These are phyloP conservation scores for Tuber brumale DNA, from an alignment of 495 filamentous ascomycete genomes.

Conservation along the genomic window DNA sequence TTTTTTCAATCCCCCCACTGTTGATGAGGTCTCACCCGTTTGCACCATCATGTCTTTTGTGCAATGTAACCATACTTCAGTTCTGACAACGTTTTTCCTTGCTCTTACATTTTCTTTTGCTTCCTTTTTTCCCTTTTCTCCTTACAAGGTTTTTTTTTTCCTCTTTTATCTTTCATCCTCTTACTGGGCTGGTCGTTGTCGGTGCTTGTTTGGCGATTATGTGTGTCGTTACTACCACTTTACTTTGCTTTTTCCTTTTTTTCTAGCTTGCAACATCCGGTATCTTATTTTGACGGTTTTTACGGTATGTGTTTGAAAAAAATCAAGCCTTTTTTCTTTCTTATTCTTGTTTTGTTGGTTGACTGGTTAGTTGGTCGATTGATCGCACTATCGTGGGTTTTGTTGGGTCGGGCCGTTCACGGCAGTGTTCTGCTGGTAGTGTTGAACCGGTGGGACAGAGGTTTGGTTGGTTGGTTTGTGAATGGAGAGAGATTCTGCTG, in stretches of 20 bases:
- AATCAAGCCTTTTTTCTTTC: neutral
- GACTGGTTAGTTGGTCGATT: neutral
- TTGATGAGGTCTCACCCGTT: conserved; percentile 13
- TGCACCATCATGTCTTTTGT: conserved; percentile 21
- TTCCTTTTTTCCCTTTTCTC: conserved; percentile 14
- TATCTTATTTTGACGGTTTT: conserved; percentile 25
- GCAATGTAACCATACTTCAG: conserved; percentile 37
- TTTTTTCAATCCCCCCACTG: conserved; percentile 8
- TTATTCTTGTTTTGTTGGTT: neutral
- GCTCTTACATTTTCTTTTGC: neutral
- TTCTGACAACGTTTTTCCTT: conserved; percentile 21
- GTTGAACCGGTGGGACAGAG: conserved; percentile 8
- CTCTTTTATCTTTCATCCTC: neutral
- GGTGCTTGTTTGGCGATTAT: conserved; percentile 3
- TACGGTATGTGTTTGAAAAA: neutral
- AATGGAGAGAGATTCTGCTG: conserved; percentile 8
- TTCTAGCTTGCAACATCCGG: neutral
- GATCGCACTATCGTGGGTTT: neutral
- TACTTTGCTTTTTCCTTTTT: neutral
- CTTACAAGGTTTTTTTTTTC: neutral
- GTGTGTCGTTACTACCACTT: neutral
- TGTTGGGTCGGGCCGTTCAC: neutral
- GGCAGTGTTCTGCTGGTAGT: conserved; percentile 10
- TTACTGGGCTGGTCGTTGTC: neutral
- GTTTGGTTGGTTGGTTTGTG: conserved; percentile 18